Evolutionary conservation across 768 basidiomycete species (phyloP).

Genomic region (Tephrocybe rancida): DNA sequence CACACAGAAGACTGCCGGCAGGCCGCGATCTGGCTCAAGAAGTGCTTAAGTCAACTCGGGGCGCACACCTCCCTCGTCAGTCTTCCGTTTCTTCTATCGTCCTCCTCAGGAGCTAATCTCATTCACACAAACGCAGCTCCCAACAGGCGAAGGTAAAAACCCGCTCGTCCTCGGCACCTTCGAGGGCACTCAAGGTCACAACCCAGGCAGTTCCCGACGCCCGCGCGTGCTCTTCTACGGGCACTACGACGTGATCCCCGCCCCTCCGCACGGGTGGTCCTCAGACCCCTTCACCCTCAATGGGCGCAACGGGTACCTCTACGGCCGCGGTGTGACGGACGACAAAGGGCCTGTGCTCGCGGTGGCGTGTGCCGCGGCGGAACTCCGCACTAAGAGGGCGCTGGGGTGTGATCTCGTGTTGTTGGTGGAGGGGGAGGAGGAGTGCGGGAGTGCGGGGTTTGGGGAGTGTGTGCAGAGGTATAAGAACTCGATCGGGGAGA

Average conservation of each 20-base stretch:
- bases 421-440: slow-evolving; percentile 95
- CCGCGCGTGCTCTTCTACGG: slow-evolving; percentile 91
- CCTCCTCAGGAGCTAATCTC: background rate
- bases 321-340: slow-evolving; percentile 91
- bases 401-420: slow-evolving; percentile 89
- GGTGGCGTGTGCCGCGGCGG: slow-evolving; percentile 86
- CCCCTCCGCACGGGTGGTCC: slow-evolving; percentile 73
- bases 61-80: slow-evolving; percentile 77
- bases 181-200: slow-evolving; percentile 64
- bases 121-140: slow-evolving; percentile 48
- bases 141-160: slow-evolving; percentile 75
- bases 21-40: slow-evolving; percentile 90
- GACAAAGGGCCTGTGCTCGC: slow-evolving; percentile 97
- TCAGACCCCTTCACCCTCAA: slow-evolving; percentile 83
- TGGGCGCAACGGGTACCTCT: slow-evolving; percentile 87
- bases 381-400: slow-evolving; percentile 68
- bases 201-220: slow-evolving; percentile 57
- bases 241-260: slow-evolving; percentile 97
- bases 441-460: slow-evolving; percentile 91
- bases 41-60: slow-evolving; percentile 86
- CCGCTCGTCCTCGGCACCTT: slow-evolving; percentile 93
- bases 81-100: background rate
- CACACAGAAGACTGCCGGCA: slow-evolving; percentile 91
- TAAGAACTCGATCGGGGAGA: slow-evolving; percentile 83
- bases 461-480: slow-evolving; percentile 70